Percentiles rank a stretch among this genome's conserved stretches.
phyloP scores from a whole-genome alignment of 495 filamentous ascomycete species.

The Podospora didyma region DNA sequence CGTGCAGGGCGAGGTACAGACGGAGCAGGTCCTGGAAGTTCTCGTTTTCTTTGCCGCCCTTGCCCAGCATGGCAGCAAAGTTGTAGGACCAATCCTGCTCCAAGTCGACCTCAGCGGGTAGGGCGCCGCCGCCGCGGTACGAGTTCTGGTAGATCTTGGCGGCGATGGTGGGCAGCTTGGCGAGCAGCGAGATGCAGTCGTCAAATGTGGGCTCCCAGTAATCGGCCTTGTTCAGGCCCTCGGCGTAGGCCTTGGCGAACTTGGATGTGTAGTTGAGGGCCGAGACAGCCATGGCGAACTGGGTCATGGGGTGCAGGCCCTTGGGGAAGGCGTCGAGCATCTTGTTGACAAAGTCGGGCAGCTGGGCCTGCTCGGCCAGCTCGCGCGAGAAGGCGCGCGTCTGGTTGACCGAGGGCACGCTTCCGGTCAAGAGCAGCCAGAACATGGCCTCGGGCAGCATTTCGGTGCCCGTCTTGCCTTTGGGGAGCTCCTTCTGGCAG shows the following conservation, averaged over 20 bases:
- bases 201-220: constrained; percentile 99
- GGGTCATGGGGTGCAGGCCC: constrained; percentile 95
- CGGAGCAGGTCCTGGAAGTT: constrained; percentile 94
- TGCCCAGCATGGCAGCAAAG: constrained; percentile 94
- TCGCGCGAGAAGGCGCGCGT: constrained; percentile 77
- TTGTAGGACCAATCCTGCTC: constrained; percentile 97
- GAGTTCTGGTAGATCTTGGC: constrained; percentile 95
- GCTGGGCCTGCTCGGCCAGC: constrained; percentile 76
- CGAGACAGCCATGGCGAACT: constrained; percentile 90
- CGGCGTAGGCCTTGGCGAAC: constrained; percentile 89
- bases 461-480: constrained; percentile 90
- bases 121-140: constrained; percentile 68
- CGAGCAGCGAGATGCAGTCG: constrained; percentile 87
- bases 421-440: constrained; percentile 93
- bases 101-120: constrained; percentile 72
- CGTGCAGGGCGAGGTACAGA: constrained; percentile 92
- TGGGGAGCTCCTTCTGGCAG: constrained; percentile 89
- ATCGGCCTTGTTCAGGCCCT: constrained; percentile 84
- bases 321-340: constrained; percentile 88
- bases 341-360: constrained; percentile 81
- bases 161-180: constrained; percentile 94
- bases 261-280: constrained; percentile 87
- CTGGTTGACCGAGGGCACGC: constrained; percentile 79
- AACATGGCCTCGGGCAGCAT: constrained; percentile 99
- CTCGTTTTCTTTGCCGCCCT: constrained; percentile 76